Base-by-base conservation (phyloP, 2,329 filamentous ascomycete genomes). In the Penicillium sp. region DNA sequence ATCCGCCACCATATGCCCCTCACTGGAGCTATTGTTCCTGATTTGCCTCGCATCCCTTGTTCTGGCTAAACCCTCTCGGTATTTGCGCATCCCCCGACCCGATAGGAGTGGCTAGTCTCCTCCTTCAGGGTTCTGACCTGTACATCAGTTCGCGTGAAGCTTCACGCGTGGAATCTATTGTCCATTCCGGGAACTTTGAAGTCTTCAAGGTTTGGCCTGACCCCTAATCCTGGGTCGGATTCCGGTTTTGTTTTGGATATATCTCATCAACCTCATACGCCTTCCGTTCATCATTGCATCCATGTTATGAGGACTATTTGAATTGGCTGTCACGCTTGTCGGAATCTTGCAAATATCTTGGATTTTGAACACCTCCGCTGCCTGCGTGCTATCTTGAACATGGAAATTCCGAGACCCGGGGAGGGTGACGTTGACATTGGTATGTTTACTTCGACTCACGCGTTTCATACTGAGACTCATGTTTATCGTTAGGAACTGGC, bases 341-440 rank as follows among this genome's bases (percentile, higher is more conserved):
- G 5, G 40, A 24, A 36, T 34, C 42, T 18, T 16, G 9, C 2
- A 2, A 21, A 27, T 21, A 22, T 16, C 34, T 31, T 24, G 16
- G 22, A 32, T 14, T 18, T 49, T 27, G 24, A 43, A 32, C 32
- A 9, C 2, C 4, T 43, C n/a, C 16, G 5, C 43, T 32, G 27
- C 40, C 49, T 55, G 43, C 38, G 32, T 40, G 48, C 27, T 34
- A 51, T 43, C 36, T 43, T 49, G 27, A 56, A 40, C 13, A 62
- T 65, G 62, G 47, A 56, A 45, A 56, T 65, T 46, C 63, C 63
- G 4, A 50, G 50, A 6, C 63, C 63, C 5, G 2, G 14, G 11
- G 63, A 64, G 34, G 62, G 62, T 14, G 63, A 65, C 53, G 47
- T 64, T 18, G 45, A 65, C 38, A 63, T 65, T 9, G 63, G 63